Conservation (phyloP, 2,329 filamentous ascomycete genomes). For the Fusarium fujikuroi region DNA sequence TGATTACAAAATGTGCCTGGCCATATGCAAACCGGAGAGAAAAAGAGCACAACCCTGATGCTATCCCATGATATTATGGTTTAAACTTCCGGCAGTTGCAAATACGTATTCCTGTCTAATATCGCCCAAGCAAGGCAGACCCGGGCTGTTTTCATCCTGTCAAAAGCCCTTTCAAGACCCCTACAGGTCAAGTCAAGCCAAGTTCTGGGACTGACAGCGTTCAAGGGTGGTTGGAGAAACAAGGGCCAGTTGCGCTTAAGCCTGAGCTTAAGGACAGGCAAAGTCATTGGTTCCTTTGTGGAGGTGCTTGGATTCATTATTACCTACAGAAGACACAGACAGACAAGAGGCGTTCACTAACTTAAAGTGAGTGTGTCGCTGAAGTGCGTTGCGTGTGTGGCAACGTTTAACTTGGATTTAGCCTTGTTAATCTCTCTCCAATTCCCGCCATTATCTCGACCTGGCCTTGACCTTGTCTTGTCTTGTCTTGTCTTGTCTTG, state of each 20-base stretch:
- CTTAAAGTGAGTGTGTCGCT: not conserved
- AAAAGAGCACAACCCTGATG: not conserved
- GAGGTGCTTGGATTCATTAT: slow-evolving; percentile 7
- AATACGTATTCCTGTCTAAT: slow-evolving; percentile 10
- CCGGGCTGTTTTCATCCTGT: slow-evolving; percentile 10
- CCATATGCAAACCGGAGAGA: not conserved
- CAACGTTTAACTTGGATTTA: slow-evolving; percentile 14
- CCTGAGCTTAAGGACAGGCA: slow-evolving; percentile 24
- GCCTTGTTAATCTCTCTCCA: slow-evolving; percentile 8
- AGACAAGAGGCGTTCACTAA: not conserved
- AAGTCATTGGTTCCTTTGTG: slow-evolving; percentile 9
- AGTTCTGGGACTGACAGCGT: slow-evolving; percentile 17
- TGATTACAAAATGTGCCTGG: not conserved
- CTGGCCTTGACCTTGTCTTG: not conserved
- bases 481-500: not conserved
- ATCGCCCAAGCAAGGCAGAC: slow-evolving; percentile 13
- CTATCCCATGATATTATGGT: not conserved
- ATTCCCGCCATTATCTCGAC: slow-evolving; percentile 1
- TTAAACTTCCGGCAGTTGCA: slow-evolving; percentile 24
- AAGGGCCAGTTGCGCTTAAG: slow-evolving; percentile 28
- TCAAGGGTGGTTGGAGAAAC: slow-evolving; percentile 33
- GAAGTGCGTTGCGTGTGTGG: slow-evolving; percentile 22
- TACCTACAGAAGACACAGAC: not conserved
- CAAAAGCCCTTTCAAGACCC: slow-evolving; percentile 3
- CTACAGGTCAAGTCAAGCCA: not conserved